A percentile compares a stretch with the other conserved stretches of the same genome.
These are phyloP conservation scores for Zizania palustris DNA, from an alignment of 202 grass and related monocot genomes.

Conservation along the genomic window DNA sequence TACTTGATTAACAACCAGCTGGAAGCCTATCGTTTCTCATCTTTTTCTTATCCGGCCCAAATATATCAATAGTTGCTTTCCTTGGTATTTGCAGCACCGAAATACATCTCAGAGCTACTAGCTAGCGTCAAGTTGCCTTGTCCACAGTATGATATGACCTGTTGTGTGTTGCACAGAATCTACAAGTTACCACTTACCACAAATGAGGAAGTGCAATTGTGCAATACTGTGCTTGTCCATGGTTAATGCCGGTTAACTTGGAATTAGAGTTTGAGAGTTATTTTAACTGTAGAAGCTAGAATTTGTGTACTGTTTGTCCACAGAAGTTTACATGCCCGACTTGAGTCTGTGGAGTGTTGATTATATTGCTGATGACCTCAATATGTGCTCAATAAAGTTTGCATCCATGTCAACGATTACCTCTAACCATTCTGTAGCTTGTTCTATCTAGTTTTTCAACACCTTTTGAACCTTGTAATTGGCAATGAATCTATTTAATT, in stretches of 20 bases:
- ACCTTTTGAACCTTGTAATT: slow-evolving; percentile 38
- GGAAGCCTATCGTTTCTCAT: slow-evolving; percentile 11
- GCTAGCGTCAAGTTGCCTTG: slow-evolving; percentile 33
- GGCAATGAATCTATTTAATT: slow-evolving; percentile 18
- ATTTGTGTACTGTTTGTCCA: slow-evolving; percentile 7
- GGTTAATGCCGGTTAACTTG: slow-evolving; percentile 2
- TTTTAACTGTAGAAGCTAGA: slow-evolving; percentile 17
- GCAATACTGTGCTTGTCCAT: not conserved
- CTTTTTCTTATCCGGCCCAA: not conserved
- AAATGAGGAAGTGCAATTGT: slow-evolving; percentile 22
- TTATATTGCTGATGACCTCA: slow-evolving; percentile 34
- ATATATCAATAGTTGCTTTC: slow-evolving; percentile 11
- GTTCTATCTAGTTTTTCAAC: slow-evolving; percentile 31
- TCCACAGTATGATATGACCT: slow-evolving; percentile 2
- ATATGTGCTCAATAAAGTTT: slow-evolving; percentile 22
- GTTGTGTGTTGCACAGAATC: slow-evolving; percentile 28
- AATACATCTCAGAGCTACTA: slow-evolving; percentile 30
- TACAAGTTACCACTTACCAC: slow-evolving; percentile 32
- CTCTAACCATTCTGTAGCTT: slow-evolving; percentile 33
- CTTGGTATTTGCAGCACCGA: slow-evolving; percentile 24
- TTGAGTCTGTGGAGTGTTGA: slow-evolving; percentile 34
- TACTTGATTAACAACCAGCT: not conserved
- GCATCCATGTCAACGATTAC: slow-evolving; percentile 5
- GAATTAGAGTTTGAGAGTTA: slow-evolving; percentile 8
- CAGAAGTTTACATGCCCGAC: slow-evolving; percentile 12